Evolutionary conservation across 371 early-diverging fungal species (phyloP).

Genomic region (Rhizopus microsporus): DNA sequence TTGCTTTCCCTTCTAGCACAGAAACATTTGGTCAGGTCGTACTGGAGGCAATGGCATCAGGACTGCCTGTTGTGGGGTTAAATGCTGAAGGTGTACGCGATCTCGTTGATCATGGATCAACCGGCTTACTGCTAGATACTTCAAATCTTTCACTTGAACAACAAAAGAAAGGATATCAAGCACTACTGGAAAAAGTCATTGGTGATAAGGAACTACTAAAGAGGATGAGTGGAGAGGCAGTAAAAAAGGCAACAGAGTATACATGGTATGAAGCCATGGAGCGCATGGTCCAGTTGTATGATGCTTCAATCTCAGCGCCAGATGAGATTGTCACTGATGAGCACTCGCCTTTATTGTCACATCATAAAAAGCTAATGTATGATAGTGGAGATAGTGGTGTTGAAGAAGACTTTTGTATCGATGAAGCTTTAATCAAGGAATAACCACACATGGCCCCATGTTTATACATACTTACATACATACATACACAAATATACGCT

Average conservation of each 20-base stretch:
- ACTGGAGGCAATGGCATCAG: constrained; percentile 51
- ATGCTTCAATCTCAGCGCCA: constrained; percentile 20
- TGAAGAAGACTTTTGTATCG: constrained; percentile 25
- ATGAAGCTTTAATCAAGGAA: not conserved
- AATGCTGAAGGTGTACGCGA: constrained; percentile 49
- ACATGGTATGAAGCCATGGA: constrained; percentile 55
- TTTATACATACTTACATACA: no score
- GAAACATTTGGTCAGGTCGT: constrained; percentile 59
- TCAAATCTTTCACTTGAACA: constrained; percentile 14
- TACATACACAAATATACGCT: no score
- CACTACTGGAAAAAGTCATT: constrained; percentile 23
- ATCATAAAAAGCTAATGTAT: not conserved
- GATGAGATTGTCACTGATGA: constrained; percentile 1
- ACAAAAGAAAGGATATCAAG: constrained; percentile 27
- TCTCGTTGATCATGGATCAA: constrained; percentile 38
- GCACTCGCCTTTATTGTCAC: not conserved
- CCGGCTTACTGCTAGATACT: constrained; percentile 41
- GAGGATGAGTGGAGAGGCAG: constrained; percentile 31
- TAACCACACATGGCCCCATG: not conserved
- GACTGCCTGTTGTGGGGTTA: constrained; percentile 45
- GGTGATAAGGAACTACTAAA: not conserved
- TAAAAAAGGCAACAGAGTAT: constrained; percentile 30
- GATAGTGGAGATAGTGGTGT: constrained; percentile 27
- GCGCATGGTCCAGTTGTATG: constrained; percentile 38
- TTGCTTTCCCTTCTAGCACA: constrained; percentile 49